Evolutionary conservation across 805 yeast species (phyloP).

Genomic region (Yamadazyma philogaea): DNA sequence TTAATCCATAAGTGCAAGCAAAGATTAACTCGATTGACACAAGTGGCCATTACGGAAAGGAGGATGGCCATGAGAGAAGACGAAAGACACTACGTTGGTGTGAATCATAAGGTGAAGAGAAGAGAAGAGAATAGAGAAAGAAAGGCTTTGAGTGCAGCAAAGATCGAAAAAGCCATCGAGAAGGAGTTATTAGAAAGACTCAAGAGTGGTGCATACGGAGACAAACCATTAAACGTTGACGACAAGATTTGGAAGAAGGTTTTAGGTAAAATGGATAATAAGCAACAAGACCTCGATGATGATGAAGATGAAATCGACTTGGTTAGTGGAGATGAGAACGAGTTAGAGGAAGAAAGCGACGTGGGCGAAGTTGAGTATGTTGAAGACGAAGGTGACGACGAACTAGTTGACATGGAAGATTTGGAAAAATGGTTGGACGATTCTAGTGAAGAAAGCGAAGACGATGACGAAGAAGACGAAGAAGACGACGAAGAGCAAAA

Average conservation of each 20-base stretch:
- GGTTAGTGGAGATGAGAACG: conserved; percentile 40
- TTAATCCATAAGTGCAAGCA: conserved; percentile 92
- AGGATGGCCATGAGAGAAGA: conserved; percentile 86
- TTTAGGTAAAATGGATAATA: conserved; percentile 64
- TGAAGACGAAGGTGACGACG: conserved; percentile 86
- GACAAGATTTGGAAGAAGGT: conserved; percentile 95
- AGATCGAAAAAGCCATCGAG: conserved; percentile 94
- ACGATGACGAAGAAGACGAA: conserved; percentile 24
- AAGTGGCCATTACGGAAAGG: conserved; percentile 93
- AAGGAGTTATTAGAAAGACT: conserved; percentile 91
- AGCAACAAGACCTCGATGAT: conserved; percentile 64
- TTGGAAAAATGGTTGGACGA: conserved; percentile 79
- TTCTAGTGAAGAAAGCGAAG: conserved; percentile 39
- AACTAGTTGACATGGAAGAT: conserved; percentile 89
- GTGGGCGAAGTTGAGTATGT: conserved; percentile 83
- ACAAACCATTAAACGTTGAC: conserved; percentile 94
- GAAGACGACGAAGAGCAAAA: conserved; percentile 38
- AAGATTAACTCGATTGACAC: conserved; percentile 89
- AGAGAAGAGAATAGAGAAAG: conserved; percentile 94
- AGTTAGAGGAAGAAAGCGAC: conserved; percentile 41
- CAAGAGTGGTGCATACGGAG: conserved; percentile 98
- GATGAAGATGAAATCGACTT: conserved; percentile 49
- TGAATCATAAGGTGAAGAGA: conserved; percentile 90
- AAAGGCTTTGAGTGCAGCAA: conserved; percentile 95
- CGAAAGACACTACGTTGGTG: conserved; percentile 90